Conservation (phyloP, 805 yeast species). For the Wickerhamiella sorbophila region DNA sequence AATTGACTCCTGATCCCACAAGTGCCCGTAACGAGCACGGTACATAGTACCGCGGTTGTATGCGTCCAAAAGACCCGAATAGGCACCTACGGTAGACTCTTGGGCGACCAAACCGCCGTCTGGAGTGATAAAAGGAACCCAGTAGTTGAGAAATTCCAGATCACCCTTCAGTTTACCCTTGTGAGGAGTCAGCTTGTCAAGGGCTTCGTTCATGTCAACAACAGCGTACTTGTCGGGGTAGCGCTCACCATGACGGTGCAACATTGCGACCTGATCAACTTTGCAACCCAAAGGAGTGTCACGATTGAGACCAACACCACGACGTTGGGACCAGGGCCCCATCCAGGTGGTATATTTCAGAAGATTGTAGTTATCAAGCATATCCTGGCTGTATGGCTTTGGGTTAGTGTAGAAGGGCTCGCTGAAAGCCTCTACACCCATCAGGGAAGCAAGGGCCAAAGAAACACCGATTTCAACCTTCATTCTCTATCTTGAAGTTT, state of each 20-base stretch:
- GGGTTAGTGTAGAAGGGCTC: slow-evolving; percentile 9
- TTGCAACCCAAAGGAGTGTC: slow-evolving; percentile 38
- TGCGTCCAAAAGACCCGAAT: slow-evolving; percentile 39
- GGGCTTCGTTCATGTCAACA: slow-evolving; percentile 5
- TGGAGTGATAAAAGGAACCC: slow-evolving; percentile 30
- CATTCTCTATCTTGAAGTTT: too few relatives aligned
- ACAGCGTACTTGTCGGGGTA: slow-evolving; percentile 27
- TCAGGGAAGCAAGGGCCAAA: slow-evolving; percentile 4
- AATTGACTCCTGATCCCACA: slow-evolving; percentile 27
- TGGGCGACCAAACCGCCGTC: slow-evolving; percentile 32
- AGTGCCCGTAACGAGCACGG: slow-evolving; percentile 35
- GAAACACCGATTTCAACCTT: neutral
- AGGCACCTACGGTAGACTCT: slow-evolving; percentile 39
- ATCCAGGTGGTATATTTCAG: slow-evolving; percentile 36
- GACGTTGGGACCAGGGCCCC: slow-evolving; percentile 37
- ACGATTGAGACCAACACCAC: slow-evolving; percentile 39
- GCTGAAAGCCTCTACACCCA: slow-evolving; percentile 9
- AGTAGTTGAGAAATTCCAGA: slow-evolving; percentile 34
- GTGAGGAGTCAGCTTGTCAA: slow-evolving; percentile 8
- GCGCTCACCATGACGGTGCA: slow-evolving; percentile 47
- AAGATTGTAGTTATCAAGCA: slow-evolving; percentile 33
- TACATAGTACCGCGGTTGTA: slow-evolving; percentile 35
- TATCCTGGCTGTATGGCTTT: slow-evolving; percentile 17
- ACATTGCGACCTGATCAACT: slow-evolving; percentile 39
- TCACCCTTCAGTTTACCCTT: slow-evolving; percentile 25